Base-by-base conservation (phyloP, 2,329 filamentous ascomycete genomes). In the Alternaria gansuensis region DNA sequence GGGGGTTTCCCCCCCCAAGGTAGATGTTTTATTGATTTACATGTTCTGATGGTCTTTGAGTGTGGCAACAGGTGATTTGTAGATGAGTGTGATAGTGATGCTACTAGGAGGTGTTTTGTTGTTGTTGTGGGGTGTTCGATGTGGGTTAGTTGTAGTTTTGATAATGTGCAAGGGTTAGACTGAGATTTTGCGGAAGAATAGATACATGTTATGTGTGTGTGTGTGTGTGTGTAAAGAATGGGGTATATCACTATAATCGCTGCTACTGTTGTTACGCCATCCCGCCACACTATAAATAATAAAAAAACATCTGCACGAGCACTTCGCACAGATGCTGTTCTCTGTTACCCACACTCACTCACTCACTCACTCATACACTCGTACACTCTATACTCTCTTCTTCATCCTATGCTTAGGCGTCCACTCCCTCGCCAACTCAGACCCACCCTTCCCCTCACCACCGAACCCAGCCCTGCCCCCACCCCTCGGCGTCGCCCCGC, bases 401-500 rank as follows among this genome's bases (percentile, higher is more conserved):
- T 31, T 52, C 28, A 48, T 70, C 64, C 67, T 68, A 62, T 51
- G 70, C 48, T 65, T 72, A 51, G 73, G 71, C 64, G 72, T 73
- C 74, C 72, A 75, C 53, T 70, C 65, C 50, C 54, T 66, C 14
- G 52, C 64, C 54, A 55, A 46, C 24, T 39, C 58, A 24, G 51
- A 46, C 9, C 52, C 48, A 8, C 36, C 51, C 10, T 41, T 51
- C 2, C 52, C 33, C 10, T 50, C 48, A 5, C 48, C 41, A 6
- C 63, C 65, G 56, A 74, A 76, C 26, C 66, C 70, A 24, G 62
- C 66, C 26, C 43, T 51, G 5, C 62, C 62, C 17, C 13, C 51
- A 5, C 54, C 45, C 54, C 45, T 68, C 33, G 67, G 63, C 55
- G 71, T 74, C 48, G 66, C 73, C 57, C 75, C 70, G 79, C 83